phyloP scores from a whole-genome alignment of 192 early-diverging fungal species.

The Gamsiella multidivaricata region DNA sequence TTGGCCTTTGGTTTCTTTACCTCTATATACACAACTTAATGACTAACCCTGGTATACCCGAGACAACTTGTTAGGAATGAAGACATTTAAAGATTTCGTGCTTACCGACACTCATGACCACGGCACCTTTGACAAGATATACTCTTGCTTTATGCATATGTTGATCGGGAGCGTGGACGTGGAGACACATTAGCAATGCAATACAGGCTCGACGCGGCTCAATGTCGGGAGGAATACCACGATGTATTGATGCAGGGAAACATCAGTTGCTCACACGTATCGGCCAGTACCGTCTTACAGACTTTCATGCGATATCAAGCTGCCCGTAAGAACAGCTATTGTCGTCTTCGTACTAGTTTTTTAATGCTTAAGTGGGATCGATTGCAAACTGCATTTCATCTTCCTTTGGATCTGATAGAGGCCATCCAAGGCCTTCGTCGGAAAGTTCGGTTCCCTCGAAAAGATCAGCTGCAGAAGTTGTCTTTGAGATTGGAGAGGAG shows the following conservation, averaged over 20 bases:
- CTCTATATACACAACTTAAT: too few relatives aligned
- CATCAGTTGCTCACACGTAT: not conserved
- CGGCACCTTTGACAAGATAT: constrained; percentile 5
- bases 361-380: too few relatives aligned
- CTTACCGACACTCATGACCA: constrained; percentile 11
- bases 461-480: too few relatives aligned
- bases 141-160: constrained; percentile 2
- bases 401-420: too few relatives aligned
- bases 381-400: too few relatives aligned
- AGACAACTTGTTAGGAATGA: constrained; percentile 25
- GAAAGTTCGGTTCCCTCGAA: too few relatives aligned
- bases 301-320: not conserved
- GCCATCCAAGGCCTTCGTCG: too few relatives aligned
- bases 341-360: too few relatives aligned
- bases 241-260: constrained; percentile 3
- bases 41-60: too few relatives aligned
- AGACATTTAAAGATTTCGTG: constrained; percentile 7
- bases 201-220: not conserved
- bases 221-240: not conserved
- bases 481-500: too few relatives aligned
- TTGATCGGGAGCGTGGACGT: constrained; percentile 4
- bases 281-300: not conserved
- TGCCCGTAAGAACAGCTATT: not conserved
- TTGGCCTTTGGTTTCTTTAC: too few relatives aligned
- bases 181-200: constrained; percentile 3